phyloP scores from a whole-genome alignment of 1,139 yeast genomes.

The Geotrichum restrictum region DNA sequence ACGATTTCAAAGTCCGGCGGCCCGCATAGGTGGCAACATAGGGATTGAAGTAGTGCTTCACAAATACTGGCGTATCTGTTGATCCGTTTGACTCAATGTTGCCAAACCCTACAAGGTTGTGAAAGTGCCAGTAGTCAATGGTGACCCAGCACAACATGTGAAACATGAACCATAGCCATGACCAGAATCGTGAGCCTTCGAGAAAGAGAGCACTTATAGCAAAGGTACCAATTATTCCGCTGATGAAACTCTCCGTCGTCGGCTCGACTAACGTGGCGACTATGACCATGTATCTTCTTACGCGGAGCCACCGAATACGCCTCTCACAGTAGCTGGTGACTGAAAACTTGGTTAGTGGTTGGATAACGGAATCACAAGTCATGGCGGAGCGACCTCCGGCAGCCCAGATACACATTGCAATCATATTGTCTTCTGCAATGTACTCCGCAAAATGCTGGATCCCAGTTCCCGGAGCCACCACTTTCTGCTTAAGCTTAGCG shows the following conservation, averaged over 20 bases:
- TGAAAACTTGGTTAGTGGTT: constrained; percentile 58
- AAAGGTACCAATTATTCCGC: constrained; percentile 61
- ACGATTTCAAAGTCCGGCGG: constrained; percentile 30
- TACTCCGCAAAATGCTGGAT: constrained; percentile 70
- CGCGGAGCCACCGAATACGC: constrained; percentile 80
- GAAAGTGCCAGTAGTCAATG: constrained; percentile 60
- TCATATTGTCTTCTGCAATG: constrained; percentile 93
- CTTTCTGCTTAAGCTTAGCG: constrained; percentile 2
- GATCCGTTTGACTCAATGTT: constrained; percentile 32
- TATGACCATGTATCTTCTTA: constrained; percentile 83
- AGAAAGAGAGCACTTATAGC: constrained; percentile 50
- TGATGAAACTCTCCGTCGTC: constrained; percentile 69
- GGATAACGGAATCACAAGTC: constrained; percentile 75
- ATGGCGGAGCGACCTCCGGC: constrained; percentile 69
- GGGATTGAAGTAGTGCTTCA: constrained; percentile 31
- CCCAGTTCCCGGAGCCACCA: constrained; percentile 42
- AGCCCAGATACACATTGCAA: constrained; percentile 82
- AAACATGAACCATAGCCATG: constrained; percentile 42
- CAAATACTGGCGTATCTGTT: constrained; percentile 33
- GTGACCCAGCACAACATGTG: constrained; percentile 63
- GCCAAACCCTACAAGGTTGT: constrained; percentile 41
- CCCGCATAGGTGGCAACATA: constrained; percentile 1
- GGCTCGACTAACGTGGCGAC: constrained; percentile 85
- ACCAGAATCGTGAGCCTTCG: constrained; percentile 30
- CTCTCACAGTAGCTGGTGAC: constrained; percentile 58